These are phyloP conservation scores for Lactifluus hygrophoroides DNA, from an alignment of 768 basidiomycete genomes.

Conservation along the genomic window DNA sequence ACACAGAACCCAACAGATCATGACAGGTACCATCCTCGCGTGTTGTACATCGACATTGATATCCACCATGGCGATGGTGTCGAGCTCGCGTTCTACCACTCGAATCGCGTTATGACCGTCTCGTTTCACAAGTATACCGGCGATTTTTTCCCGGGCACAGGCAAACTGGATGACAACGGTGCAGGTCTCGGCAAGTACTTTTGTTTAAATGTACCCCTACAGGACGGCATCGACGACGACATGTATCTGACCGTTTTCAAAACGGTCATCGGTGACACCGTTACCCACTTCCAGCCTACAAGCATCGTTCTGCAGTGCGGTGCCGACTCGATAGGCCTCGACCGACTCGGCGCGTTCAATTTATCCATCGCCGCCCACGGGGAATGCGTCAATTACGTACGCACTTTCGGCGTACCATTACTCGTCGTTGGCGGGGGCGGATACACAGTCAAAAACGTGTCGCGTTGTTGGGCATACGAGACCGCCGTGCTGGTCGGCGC, in stretches of 20 bases:
- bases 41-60: slow-evolving; percentile 97
- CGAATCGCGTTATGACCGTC: slow-evolving; percentile 97
- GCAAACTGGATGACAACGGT: slow-evolving; percentile 90
- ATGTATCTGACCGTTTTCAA: slow-evolving; percentile 96
- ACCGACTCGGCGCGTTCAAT: slow-evolving; percentile 94
- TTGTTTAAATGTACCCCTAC: slow-evolving; percentile 87
- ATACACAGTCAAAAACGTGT: slow-evolving; percentile 95
- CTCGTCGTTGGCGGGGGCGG: slow-evolving; percentile 93
- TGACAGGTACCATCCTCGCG: slow-evolving; percentile 79
- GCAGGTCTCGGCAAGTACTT: slow-evolving; percentile 88
- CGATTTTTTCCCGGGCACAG: slow-evolving; percentile 97
- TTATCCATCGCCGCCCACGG: slow-evolving; percentile 95
- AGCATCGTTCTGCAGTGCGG: slow-evolving; percentile 95
- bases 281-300: slow-evolving; percentile 79
- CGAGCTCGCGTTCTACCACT: slow-evolving; percentile 95
- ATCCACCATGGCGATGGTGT: slow-evolving; percentile 99
- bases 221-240: slow-evolving; percentile 95
- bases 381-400: slow-evolving; percentile 95
- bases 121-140: slow-evolving; percentile 99
- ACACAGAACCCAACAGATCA: background rate
- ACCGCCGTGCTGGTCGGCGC: slow-evolving; percentile 87
- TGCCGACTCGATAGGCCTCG: slow-evolving; percentile 92
- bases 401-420: slow-evolving; percentile 84
- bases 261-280: slow-evolving; percentile 89
- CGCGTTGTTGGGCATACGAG: slow-evolving; percentile 98